phyloP scores from a whole-genome alignment of 176 grass and related monocot species.

The Secale cereale region DNA sequence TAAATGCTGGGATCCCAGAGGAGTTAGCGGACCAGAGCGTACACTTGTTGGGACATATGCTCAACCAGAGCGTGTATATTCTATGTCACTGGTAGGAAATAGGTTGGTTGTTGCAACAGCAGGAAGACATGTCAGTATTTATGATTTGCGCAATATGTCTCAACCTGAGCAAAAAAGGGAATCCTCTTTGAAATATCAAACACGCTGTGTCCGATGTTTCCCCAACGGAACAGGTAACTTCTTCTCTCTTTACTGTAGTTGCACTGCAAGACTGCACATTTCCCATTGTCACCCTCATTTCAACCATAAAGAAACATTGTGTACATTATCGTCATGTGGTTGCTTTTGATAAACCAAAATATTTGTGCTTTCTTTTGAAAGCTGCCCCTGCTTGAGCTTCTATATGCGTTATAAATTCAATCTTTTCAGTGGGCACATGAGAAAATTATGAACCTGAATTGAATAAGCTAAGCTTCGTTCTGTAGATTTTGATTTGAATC shows the following conservation, averaged over 20 bases:
- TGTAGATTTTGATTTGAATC: neutral
- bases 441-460: neutral
- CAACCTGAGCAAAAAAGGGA: conserved; percentile 90
- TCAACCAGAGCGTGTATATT: conserved; percentile 91
- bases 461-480: neutral
- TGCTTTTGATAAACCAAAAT: neutral
- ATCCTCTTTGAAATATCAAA: conserved; percentile 97
- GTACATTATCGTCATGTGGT: neutral
- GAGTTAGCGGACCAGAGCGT: conserved; percentile 60
- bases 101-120: conserved; percentile 90
- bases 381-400: neutral
- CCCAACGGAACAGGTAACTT: conserved; percentile 88
- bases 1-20: conserved; percentile 97
- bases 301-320: neutral
- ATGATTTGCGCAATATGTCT: conserved; percentile 96
- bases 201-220: conserved; percentile 89
- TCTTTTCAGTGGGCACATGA: neutral
- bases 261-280: neutral
- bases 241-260: conserved; percentile 13
- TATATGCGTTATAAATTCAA: neutral
- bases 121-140: conserved; percentile 92
- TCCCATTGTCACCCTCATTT: neutral
- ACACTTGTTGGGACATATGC: conserved; percentile 76
- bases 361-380: neutral
- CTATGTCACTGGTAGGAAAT: conserved; percentile 77